Conservation (phyloP, 495 filamentous ascomycete species). For the Daldinia childiae region DNA sequence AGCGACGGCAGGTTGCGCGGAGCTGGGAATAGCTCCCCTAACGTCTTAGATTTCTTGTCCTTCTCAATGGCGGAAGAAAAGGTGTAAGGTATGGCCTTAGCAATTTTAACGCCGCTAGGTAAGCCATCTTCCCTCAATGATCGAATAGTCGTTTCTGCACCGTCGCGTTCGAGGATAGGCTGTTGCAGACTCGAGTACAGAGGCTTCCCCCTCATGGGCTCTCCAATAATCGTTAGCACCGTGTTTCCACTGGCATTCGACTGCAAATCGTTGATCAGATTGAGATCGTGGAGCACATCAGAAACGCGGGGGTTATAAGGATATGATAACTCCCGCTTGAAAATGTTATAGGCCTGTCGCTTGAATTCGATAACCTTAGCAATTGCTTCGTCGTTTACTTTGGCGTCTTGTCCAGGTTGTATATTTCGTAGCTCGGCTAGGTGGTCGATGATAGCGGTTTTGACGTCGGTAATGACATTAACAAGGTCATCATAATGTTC, state of each 20-base stretch:
- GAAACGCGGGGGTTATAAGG: slow-evolving; percentile 36
- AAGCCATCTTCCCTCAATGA: slow-evolving; percentile 69
- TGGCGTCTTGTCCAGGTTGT: slow-evolving; percentile 30
- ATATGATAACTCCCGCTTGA: slow-evolving; percentile 54
- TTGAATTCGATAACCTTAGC: slow-evolving; percentile 53
- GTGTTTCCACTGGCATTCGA: slow-evolving; percentile 56
- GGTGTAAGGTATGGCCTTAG: slow-evolving; percentile 68
- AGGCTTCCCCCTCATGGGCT: slow-evolving; percentile 75
- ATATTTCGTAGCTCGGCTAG: slow-evolving; percentile 51
- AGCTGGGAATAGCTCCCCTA: slow-evolving; percentile 83
- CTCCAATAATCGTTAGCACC: slow-evolving; percentile 76
- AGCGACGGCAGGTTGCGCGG: slow-evolving; percentile 71
- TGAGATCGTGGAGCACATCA: slow-evolving; percentile 30
- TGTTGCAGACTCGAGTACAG: slow-evolving; percentile 84
- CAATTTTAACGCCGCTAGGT: slow-evolving; percentile 77
- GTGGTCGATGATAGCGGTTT: slow-evolving; percentile 49
- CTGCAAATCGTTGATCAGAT: slow-evolving; percentile 36
- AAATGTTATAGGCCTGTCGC: slow-evolving; percentile 52
- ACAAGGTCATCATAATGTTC: slow-evolving; percentile 57
- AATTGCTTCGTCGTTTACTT: slow-evolving; percentile 46
- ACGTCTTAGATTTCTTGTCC: slow-evolving; percentile 65
- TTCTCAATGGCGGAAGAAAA: slow-evolving; percentile 49
- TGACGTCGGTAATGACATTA: slow-evolving; percentile 57
- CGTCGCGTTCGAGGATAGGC: slow-evolving; percentile 54
- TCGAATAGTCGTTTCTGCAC: slow-evolving; percentile 44